phyloP scores from a whole-genome alignment of 257 asterid species.

The Salvia hispanica region DNA sequence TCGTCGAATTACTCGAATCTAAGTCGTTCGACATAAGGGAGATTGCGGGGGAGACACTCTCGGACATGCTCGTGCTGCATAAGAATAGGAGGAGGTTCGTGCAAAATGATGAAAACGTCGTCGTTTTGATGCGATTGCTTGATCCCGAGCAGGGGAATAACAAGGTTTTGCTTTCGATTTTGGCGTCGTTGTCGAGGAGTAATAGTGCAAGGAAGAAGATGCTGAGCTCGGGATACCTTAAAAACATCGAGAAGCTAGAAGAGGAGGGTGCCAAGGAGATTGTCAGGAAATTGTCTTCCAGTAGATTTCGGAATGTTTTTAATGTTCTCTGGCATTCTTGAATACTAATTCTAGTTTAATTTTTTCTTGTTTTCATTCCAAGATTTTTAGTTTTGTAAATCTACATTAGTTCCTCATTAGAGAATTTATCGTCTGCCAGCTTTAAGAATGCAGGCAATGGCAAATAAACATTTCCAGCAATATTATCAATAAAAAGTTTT shows the following conservation, averaged over 20 bases:
- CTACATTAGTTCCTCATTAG: conserved; percentile 14
- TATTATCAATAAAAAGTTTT: no score
- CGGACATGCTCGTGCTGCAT: conserved; percentile 62
- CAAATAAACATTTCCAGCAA: no score
- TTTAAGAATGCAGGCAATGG: no score
- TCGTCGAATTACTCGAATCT: conserved; percentile 67
- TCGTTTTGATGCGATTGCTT: conserved; percentile 63
- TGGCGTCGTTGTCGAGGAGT: conserved; percentile 68
- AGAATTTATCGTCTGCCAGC: no score
- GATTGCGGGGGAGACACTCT: conserved; percentile 76
- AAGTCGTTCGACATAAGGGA: conserved; percentile 68
- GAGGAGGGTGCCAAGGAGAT: conserved; percentile 77
- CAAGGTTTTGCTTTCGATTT: conserved; percentile 68
- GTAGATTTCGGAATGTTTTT: conserved; percentile 56
- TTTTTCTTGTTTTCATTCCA: neutral
- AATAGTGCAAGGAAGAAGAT: conserved; percentile 87
- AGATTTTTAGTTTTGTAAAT: conserved; percentile 33
- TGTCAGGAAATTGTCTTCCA: conserved; percentile 61
- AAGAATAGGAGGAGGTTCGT: conserved; percentile 70
- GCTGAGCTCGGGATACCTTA: conserved; percentile 62
- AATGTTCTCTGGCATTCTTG: conserved; percentile 79
- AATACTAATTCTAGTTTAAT: conserved; percentile 6
- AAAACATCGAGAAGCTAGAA: conserved; percentile 74
- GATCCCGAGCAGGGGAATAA: conserved; percentile 67
- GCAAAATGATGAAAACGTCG: conserved; percentile 70